A percentile compares a stretch with the other conserved stretches of the same genome.
Conservation (phyloP, 768 basidiomycete genomes). For the Panellus pusillus region DNA sequence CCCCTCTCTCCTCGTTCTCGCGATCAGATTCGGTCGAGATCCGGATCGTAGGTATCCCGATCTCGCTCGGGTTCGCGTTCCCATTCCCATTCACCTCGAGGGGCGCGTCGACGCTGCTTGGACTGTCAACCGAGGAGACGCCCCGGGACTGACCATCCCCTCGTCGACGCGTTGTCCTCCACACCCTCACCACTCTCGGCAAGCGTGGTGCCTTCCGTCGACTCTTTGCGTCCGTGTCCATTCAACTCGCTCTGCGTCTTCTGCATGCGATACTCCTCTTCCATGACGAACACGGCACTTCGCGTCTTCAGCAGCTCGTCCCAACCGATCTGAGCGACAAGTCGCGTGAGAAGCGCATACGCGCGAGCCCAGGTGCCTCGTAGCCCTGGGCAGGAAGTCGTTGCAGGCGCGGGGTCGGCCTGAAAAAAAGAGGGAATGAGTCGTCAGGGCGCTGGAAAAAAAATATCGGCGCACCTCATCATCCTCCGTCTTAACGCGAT, state of each 20-base stretch:
- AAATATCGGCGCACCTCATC: conserved; percentile 55
- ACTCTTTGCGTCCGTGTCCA: conserved; percentile 31
- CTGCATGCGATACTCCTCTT: conserved; percentile 98
- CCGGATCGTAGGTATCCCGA: conserved; percentile 62
- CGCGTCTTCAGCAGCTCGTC: conserved; percentile 96
- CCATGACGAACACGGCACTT: conserved; percentile 97
- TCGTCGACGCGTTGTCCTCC: conserved; percentile 69
- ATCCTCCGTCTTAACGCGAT: conserved; percentile 77
- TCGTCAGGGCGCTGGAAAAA: not conserved
- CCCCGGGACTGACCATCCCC: conserved; percentile 42
- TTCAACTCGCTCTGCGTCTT: conserved; percentile 75
- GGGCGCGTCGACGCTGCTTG: conserved; percentile 28
- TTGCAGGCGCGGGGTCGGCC: conserved; percentile 90
- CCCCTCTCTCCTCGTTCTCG: conserved; percentile 35
- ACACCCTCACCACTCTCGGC: conserved; percentile 24
- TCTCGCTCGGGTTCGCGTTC: conserved; percentile 14
- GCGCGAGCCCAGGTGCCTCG: conserved; percentile 96
- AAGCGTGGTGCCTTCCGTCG: conserved; percentile 27
- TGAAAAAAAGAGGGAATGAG: conserved; percentile 30
- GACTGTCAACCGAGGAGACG: conserved; percentile 16
- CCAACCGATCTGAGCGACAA: conserved; percentile 97
- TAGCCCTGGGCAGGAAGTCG: conserved; percentile 95
- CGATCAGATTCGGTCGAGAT: conserved; percentile 73
- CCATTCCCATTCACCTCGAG: conserved; percentile 21
- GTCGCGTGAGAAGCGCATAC: conserved; percentile 83